Base-by-base conservation (phyloP, 805 yeast species). In the Myxozyma nipponensis region DNA sequence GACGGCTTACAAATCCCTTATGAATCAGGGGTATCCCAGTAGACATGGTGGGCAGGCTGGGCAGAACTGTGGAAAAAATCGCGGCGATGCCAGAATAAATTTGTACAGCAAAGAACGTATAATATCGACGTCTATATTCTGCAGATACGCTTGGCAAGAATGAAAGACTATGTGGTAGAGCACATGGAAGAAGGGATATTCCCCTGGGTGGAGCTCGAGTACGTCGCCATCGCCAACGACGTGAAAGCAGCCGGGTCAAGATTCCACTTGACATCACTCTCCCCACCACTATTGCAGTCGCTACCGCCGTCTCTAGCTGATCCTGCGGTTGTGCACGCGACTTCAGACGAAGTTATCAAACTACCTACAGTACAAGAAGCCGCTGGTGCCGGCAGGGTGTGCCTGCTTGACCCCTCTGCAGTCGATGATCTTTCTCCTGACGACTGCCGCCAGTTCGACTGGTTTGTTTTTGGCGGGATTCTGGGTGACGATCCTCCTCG, bases 111-210 rank as follows among this genome's bases (percentile, higher is more conserved):
- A n/a, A n/a, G n/a, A n/a, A n/a, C n/a, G n/a, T n/a, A n/a, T n/a
- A n/a, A n/a, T n/a, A n/a, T n/a, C n/a, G n/a, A n/a, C n/a, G n/a
- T n/a, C n/a, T n/a, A n/a, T n/a, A n/a, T n/a, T n/a, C n/a, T n/a
- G n/a, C n/a, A n/a, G n/a, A n/a, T n/a, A n/a, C n/a, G n/a, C n/a
- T 34, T n/a, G n/a, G n/a, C n/a, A n/a, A n/a, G n/a, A n/a, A 4
- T 22, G 34, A 47, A 47, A 26, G 45, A 52, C 15, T 52, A 52
- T 40, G 80, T 93, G 46, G 89, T 91, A 46, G 98, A 91, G 69
- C 98, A 91, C 66, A 91, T 91, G 97, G 98, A 91, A 69, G 85
- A 81, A 54, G 98, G 96, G 1, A 88, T 91, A 76, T 87, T 96
- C 57, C 93, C 86, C 58, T 91, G 98, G 98, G 98, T 91, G 39